Percentiles rank a stretch among this genome's conserved stretches.
Conservation (phyloP, 164 flowering plant genomes). For the Liquidambar formosana region DNA sequence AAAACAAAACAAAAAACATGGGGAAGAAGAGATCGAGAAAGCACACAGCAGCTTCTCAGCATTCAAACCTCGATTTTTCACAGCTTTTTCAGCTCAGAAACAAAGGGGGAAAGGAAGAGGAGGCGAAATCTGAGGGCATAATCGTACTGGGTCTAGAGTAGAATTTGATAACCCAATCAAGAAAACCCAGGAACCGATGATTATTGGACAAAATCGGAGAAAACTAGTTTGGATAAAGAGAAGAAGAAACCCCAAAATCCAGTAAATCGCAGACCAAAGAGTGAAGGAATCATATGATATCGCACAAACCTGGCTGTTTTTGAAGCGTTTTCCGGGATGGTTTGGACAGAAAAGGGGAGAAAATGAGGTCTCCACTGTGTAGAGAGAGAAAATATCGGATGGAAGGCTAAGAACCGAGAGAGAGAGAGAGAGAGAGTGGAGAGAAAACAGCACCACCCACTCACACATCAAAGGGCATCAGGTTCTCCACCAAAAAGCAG, state of each 20-base stretch:
- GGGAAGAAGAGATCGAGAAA: neutral
- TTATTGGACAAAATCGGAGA: no score
- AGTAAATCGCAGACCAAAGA: neutral
- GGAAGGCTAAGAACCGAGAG: neutral
- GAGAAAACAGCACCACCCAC: conserved; percentile 66
- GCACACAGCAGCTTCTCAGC: no score
- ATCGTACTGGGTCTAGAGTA: no score
- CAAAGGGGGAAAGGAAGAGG: no score
- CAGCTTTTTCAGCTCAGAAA: no score
- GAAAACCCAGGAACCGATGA: no score
- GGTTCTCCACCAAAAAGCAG: conserved; percentile 63
- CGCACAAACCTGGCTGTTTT: conserved; percentile 20
- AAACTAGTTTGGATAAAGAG: neutral
- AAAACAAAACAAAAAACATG: neutral
- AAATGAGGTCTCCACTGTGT: neutral
- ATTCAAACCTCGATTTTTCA: no score
- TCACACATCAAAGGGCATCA: conserved; percentile 70
- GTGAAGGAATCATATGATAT: conserved; percentile 12
- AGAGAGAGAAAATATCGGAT: neutral
- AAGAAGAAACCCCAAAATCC: neutral
- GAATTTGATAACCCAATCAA: no score
- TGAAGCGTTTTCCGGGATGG: conserved; percentile 5
- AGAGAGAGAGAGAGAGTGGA: conserved; percentile 7
- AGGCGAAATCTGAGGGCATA: no score
- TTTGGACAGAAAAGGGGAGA: conserved; percentile 11